Conservation (phyloP, 176 grass and related monocot genomes). For the Oryza punctata region DNA sequence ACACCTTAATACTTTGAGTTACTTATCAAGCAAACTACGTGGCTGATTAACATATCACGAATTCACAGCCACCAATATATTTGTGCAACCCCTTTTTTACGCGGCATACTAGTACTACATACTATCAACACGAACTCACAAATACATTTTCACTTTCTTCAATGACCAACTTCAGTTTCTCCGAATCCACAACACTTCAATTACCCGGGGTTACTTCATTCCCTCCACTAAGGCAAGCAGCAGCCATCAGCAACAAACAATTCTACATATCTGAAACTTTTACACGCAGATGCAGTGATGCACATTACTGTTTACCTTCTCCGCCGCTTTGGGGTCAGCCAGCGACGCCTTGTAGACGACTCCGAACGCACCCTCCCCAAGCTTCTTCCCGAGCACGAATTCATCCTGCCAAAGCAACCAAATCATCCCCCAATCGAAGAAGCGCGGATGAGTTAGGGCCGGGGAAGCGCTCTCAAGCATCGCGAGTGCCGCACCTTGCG, state of each 20-base stretch:
- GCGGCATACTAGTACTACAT: no score
- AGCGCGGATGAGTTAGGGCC: neutral
- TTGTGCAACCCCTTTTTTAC: no score
- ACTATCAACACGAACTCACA: neutral
- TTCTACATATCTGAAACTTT: neutral
- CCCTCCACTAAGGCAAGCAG: neutral
- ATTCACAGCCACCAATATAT: neutral
- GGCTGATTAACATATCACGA: neutral
- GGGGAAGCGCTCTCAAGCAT: no score
- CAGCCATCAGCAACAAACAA: neutral
- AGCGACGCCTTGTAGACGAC: slow-evolving; percentile 87
- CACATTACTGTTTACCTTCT: slow-evolving; percentile 57
- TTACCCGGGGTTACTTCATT: neutral
- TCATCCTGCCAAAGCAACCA: slow-evolving; percentile 58
- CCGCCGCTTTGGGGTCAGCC: slow-evolving; percentile 56
- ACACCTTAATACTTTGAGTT: neutral
- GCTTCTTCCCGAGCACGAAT: slow-evolving; percentile 86
- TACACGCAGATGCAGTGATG: neutral
- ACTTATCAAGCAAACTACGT: neutral
- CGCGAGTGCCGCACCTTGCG: slow-evolving; percentile 59
- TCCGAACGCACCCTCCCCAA: slow-evolving; percentile 90
- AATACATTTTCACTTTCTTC: neutral
- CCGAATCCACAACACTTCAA: neutral
- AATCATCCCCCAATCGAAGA: slow-evolving; percentile 2
- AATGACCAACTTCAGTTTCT: neutral